Conservation (phyloP, 805 yeast genomes). For the Hanseniaspora lachancei region DNA sequence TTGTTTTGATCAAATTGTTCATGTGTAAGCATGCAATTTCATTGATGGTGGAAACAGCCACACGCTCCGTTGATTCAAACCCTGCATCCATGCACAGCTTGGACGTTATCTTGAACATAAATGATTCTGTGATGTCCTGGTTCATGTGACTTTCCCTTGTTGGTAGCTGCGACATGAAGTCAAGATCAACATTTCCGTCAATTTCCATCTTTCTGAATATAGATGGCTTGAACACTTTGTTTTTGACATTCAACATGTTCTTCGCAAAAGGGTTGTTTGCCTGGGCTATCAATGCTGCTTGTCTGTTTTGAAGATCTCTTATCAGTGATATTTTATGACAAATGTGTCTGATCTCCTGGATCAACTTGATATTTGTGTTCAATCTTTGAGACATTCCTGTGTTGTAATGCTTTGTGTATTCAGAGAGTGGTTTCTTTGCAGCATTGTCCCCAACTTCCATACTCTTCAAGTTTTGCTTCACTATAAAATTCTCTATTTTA, state of each 20-base stretch:
- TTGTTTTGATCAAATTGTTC: conserved; percentile 55
- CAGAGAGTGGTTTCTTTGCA: conserved; percentile 24
- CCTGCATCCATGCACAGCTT: conserved; percentile 85
- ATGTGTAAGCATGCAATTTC: conserved; percentile 74
- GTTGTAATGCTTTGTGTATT: conserved; percentile 30
- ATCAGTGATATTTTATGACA: conserved; percentile 82
- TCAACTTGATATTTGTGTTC: conserved; percentile 53
- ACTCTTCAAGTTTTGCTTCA: conserved; percentile 21
- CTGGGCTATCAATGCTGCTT: conserved; percentile 8
- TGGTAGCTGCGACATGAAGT: conserved; percentile 60
- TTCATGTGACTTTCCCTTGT: conserved; percentile 49
- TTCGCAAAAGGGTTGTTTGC: conserved; percentile 11
- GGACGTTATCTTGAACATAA: conserved; percentile 56
- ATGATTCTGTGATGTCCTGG: conserved; percentile 48
- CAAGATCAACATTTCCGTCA: conserved; percentile 56
- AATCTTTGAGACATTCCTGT: conserved; percentile 51
- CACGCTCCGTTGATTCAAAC: conserved; percentile 67
- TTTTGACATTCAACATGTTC: conserved; percentile 1
- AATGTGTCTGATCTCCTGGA: conserved; percentile 77
- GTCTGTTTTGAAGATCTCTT: conserved; percentile 67
- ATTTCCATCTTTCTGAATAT: conserved; percentile 31
- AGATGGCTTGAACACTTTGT: conserved; percentile 11
- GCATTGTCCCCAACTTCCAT: conserved; percentile 11
- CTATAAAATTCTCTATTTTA: conserved; percentile 32
- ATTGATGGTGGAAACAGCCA: conserved; percentile 65